phyloP scores from a whole-genome alignment of 2,329 filamentous ascomycete genomes.

The Fusarium sp. region DNA sequence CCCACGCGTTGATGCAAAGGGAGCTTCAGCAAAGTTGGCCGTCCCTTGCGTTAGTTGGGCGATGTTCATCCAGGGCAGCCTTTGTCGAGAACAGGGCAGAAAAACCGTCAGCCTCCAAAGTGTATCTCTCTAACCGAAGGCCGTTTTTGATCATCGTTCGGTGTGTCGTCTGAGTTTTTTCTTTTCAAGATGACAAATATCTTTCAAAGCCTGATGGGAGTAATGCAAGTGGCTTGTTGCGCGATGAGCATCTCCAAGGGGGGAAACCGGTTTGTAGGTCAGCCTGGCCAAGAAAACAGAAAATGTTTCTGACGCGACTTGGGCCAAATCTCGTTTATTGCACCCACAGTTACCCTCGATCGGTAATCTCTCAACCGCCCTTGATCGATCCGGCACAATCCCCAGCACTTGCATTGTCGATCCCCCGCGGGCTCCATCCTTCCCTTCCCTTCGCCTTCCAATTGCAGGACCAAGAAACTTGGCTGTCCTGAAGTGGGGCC shows the following conservation, averaged over 20 bases:
- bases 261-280: background rate
- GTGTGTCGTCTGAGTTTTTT: constrained; percentile 16
- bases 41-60: constrained; percentile 26
- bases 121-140: background rate
- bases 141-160: constrained; percentile 15
- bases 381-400: constrained; percentile 1
- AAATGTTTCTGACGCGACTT: background rate
- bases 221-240: background rate
- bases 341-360: background rate
- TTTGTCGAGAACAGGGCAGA: background rate
- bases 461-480: background rate
- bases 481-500: background rate
- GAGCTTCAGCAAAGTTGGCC: constrained; percentile 6
- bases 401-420: constrained; percentile 38
- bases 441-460: background rate
- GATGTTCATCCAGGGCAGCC: background rate
- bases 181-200: background rate
- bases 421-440: constrained; percentile 29
- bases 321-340: background rate
- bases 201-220: background rate
- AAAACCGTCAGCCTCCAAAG: constrained; percentile 28
- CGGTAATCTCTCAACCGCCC: constrained; percentile 9
- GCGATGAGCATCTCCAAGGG: background rate
- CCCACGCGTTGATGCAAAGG: constrained; percentile 26
- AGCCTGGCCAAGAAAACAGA: background rate